phyloP scores from a whole-genome alignment of 768 basidiomycete species.

The Cantharellus anzutake region DNA sequence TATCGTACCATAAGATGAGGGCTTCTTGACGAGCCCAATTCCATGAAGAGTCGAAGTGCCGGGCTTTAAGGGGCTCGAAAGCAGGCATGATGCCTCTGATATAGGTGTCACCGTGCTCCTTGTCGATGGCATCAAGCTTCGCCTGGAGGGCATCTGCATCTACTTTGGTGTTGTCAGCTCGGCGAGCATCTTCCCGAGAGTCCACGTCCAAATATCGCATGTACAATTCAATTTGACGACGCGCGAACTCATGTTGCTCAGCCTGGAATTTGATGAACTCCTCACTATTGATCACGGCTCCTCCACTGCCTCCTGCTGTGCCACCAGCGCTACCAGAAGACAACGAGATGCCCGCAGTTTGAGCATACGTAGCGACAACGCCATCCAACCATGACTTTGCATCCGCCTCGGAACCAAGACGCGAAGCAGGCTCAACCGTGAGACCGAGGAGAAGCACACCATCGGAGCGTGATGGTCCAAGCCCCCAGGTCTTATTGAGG shows the following conservation, averaged over 20 bases:
- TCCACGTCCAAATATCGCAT: constrained; percentile 94
- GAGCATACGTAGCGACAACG: constrained; percentile 69
- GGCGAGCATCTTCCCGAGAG: constrained; percentile 78
- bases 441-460: constrained; percentile 79
- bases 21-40: constrained; percentile 99
- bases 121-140: constrained; percentile 68
- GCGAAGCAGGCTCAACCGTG: constrained; percentile 86
- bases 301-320: constrained; percentile 41
- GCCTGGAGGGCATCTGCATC: constrained; percentile 53
- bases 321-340: constrained; percentile 44
- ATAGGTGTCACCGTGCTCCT: constrained; percentile 88
- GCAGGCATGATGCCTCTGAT: constrained; percentile 87
- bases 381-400: constrained; percentile 87
- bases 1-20: constrained; percentile 93
- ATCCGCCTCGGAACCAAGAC: constrained; percentile 75
- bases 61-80: constrained; percentile 90
- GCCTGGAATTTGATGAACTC: constrained; percentile 93
- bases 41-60: constrained; percentile 97
- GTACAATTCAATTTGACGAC: constrained; percentile 86
- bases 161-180: constrained; percentile 73
- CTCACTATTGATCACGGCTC: constrained; percentile 89
- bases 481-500: constrained; percentile 83
- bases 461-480: constrained; percentile 81
- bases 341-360: constrained; percentile 73
- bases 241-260: constrained; percentile 80